phyloP scores from a whole-genome alignment of 139 green algal species.

The Tetratostichococcus sp. region DNA sequence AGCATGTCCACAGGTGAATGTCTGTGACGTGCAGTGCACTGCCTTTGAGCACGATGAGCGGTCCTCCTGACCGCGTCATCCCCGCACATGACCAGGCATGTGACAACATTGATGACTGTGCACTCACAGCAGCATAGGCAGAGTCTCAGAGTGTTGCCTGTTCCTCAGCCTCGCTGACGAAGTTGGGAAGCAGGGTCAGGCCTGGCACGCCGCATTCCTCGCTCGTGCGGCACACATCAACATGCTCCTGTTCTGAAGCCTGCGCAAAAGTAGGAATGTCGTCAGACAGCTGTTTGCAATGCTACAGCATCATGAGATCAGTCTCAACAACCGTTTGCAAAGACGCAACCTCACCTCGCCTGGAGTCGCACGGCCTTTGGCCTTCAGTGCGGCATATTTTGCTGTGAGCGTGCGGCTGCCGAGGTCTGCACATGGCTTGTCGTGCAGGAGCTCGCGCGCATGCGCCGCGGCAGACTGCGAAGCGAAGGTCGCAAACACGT shows the following conservation, averaged over 20 bases:
- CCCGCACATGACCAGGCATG: too few species aligned
- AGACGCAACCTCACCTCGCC: slow-evolving; percentile 31
- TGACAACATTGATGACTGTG: too few species aligned
- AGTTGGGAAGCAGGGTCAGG: slow-evolving; percentile 53
- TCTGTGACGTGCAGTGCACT: neutral
- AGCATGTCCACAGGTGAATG: neutral
- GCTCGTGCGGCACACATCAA: neutral
- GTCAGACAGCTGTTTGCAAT: too few species aligned
- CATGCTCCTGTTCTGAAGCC: slow-evolving; percentile 3
- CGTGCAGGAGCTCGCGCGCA: slow-evolving; percentile 22
- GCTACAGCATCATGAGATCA: too few species aligned
- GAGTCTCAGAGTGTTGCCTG: too few species aligned
- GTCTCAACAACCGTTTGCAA: neutral
- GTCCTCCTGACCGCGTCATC: too few species aligned
- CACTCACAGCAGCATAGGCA: too few species aligned
- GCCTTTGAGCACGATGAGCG: neutral
- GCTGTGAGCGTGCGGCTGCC: slow-evolving; percentile 24
- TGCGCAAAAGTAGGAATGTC: slow-evolving; percentile 4
- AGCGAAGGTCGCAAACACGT: slow-evolving; percentile 28
- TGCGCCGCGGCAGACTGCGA: slow-evolving; percentile 14
- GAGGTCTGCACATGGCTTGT: slow-evolving; percentile 7
- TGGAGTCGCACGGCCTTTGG: too few species aligned
- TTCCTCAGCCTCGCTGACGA: slow-evolving; percentile 33
- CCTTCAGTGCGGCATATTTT: slow-evolving; percentile 37
- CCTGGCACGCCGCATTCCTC: slow-evolving; percentile 53